Conservation (phyloP, 176 grass and related monocot species). For the Musa itinerans region DNA sequence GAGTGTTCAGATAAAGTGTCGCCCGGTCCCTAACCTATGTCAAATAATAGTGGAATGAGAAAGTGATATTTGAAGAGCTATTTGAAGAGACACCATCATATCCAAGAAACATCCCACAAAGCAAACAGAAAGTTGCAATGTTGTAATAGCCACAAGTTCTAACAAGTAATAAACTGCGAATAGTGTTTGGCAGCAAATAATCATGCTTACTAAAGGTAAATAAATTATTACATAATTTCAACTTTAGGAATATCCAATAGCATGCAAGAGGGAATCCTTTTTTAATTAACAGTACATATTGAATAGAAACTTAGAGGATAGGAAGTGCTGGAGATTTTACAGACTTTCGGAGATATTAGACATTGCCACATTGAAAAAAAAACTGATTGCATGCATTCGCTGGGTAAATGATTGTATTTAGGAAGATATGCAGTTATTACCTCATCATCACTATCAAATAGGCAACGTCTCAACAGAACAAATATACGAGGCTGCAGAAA, state of each 20-base stretch:
- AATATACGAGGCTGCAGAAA: constrained; percentile 96
- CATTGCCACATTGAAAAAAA: neutral
- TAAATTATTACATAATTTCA: too few relatives aligned
- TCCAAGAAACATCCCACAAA: too few relatives aligned
- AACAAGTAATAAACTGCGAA: neutral
- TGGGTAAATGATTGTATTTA: neutral
- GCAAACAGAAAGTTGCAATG: too few relatives aligned
- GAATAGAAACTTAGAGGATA: too few relatives aligned
- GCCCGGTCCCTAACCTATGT: constrained; percentile 84
- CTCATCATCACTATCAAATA: constrained; percentile 99
- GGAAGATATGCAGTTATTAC: constrained; percentile 19
- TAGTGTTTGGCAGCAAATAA: neutral
- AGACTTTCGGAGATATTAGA: too few relatives aligned
- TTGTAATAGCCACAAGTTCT: too few relatives aligned
- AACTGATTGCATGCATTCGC: neutral
- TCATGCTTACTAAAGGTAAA: neutral
- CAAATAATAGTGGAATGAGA: neutral
- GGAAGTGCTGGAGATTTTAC: too few relatives aligned
- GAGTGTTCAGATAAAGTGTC: constrained; percentile 73
- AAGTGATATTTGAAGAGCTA: neutral
- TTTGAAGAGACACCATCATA: too few relatives aligned
- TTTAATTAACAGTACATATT: neutral
- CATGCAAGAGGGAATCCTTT: neutral
- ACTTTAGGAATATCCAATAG: neutral
- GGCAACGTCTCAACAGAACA: constrained; percentile 80